phyloP scores from a whole-genome alignment of 116 monocot genomes.

The Phalaenopsis hybrid region DNA sequence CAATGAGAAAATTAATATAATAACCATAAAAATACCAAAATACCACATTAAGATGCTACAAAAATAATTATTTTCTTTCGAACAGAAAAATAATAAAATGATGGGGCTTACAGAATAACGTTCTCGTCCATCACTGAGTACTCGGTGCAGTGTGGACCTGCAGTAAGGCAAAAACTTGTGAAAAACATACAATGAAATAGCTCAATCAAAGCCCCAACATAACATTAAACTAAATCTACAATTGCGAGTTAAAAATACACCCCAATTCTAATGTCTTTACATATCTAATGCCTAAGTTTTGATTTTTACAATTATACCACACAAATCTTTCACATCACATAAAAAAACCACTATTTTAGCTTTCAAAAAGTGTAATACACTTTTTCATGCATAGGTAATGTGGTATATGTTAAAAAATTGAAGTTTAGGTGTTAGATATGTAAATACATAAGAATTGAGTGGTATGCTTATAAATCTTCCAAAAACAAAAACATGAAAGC shows the following conservation, averaged over 20 bases:
- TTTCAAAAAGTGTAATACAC: too few species aligned
- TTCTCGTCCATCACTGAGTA: slow-evolving; percentile 40
- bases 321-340: too few species aligned
- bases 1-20: not conserved
- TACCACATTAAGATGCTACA: not conserved
- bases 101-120: slow-evolving; percentile 62
- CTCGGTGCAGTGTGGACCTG: slow-evolving; percentile 75
- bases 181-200: not conserved
- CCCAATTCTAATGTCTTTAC: too few species aligned
- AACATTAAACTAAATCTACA: not conserved
- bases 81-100: not conserved
- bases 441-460: too few species aligned
- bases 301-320: too few species aligned
- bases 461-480: too few species aligned
- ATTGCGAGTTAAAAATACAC: not conserved
- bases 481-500: not conserved
- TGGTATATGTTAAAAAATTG: too few species aligned
- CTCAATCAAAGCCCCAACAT: not conserved
- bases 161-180: not conserved
- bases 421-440: too few species aligned
- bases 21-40: not conserved
- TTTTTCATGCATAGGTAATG: too few species aligned
- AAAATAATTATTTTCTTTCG: not conserved
- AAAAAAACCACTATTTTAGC: too few species aligned
- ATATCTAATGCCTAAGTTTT: too few species aligned